A percentile compares a stretch with the other conserved stretches of the same genome.
Evolutionary conservation across 140 eudicot species (phyloP).

Genomic region (Flaveria floridana): DNA sequence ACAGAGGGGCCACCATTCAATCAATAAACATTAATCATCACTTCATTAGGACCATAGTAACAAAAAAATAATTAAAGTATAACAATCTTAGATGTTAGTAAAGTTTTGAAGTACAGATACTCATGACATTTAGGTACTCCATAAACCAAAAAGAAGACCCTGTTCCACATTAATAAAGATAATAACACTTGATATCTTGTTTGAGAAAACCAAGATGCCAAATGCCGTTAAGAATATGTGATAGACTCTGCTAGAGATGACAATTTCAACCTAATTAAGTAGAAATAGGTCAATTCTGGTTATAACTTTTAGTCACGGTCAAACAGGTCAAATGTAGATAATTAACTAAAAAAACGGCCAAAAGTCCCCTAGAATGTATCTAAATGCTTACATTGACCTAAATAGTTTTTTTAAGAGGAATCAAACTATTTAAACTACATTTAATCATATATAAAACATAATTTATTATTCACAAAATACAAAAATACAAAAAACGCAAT

Average conservation of each 20-base stretch:
- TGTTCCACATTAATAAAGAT: background rate
- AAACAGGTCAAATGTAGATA: background rate
- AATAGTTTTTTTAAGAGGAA: background rate
- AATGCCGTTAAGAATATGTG: background rate
- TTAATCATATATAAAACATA: background rate
- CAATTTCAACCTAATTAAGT: background rate
- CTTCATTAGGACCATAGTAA: conserved; percentile 3
- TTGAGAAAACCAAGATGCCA: conserved; percentile 3
- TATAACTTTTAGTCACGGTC: background rate
- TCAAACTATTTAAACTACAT: background rate
- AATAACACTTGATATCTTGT: background rate
- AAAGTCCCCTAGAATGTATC: background rate
- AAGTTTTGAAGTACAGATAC: background rate
- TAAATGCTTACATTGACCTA: background rate
- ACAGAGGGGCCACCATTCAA: conserved; percentile 11
- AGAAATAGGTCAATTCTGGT: background rate
- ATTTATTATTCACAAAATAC: too few species aligned
- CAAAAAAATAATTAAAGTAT: background rate
- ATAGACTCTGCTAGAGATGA: background rate
- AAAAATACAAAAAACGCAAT: background rate
- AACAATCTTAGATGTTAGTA: background rate
- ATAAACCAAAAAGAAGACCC: conserved; percentile 14
- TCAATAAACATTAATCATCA: conserved; percentile 1
- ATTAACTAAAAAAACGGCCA: background rate
- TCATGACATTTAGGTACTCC: conserved; percentile 16